Evolutionary conservation across 169 alveolate genomes (phyloP).

Genomic region (Babesia ovata): DNA sequence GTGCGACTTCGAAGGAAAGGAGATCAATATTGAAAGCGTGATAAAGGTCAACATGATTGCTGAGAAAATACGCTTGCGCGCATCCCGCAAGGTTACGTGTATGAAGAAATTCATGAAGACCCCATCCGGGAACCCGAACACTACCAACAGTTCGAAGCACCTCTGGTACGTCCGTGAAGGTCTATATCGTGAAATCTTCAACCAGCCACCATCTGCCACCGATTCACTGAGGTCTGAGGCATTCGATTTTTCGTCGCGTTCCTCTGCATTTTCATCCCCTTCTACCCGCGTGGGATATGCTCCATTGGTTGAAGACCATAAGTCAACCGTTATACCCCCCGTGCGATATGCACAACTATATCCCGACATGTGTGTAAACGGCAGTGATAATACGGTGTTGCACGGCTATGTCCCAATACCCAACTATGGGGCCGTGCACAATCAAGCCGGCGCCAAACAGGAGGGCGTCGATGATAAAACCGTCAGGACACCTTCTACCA

Average conservation of each 20-base stretch:
- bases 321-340: neutral
- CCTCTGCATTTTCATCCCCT: neutral
- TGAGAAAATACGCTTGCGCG: conserved; percentile 72
- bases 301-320: neutral
- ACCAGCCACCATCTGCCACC: neutral
- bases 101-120: conserved; percentile 37
- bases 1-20: conserved; percentile 69
- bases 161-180: conserved; percentile 39
- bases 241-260: conserved; percentile 2
- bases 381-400: neutral
- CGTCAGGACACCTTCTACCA: neutral
- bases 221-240: neutral
- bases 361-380: neutral
- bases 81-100: conserved; percentile 62
- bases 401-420: neutral
- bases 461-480: neutral
- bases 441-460: neutral
- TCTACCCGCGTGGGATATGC: neutral
- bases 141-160: neutral
- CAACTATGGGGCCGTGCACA: neutral
- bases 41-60: conserved; percentile 72
- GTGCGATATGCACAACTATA: neutral
- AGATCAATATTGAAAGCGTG: conserved; percentile 58
- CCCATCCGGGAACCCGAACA: neutral
- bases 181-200: conserved; percentile 15